Evolutionary conservation across 2,329 filamentous ascomycete species (phyloP).

Genomic region (Colletotrichum lupini): DNA sequence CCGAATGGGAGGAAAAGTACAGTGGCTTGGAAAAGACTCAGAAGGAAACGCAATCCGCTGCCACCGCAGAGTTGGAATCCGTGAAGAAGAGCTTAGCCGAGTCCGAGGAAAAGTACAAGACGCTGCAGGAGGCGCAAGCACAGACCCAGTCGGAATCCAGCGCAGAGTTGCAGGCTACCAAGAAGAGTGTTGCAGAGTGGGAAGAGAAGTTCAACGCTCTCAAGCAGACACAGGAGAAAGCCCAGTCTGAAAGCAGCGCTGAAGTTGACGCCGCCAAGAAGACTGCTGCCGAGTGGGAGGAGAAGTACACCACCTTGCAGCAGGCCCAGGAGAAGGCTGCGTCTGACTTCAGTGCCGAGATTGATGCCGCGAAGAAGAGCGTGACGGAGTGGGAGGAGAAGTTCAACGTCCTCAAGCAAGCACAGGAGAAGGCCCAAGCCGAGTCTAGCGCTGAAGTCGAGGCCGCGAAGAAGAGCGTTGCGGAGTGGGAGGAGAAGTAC

Average conservation of each 20-base stretch:
- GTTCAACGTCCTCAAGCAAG: conserved; percentile 40
- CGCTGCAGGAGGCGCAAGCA: conserved; percentile 37
- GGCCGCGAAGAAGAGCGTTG: conserved; percentile 43
- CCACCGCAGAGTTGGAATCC: conserved; percentile 36
- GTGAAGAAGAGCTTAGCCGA: conserved; percentile 35
- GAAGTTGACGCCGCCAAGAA: conserved; percentile 36
- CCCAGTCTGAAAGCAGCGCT: conserved; percentile 40
- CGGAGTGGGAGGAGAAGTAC: conserved; percentile 46
- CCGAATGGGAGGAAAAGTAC: conserved; percentile 41
- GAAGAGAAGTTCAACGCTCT: conserved; percentile 39
- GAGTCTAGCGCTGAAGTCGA: conserved; percentile 40
- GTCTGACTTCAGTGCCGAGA: conserved; percentile 41
- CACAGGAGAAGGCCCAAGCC: conserved; percentile 40
- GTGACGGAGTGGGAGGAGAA: conserved; percentile 40
- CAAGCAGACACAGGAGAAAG: conserved; percentile 39
- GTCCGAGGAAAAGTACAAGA: conserved; percentile 45
- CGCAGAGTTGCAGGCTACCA: conserved; percentile 24
- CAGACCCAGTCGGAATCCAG: conserved; percentile 44
- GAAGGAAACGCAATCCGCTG: conserved; percentile 41
- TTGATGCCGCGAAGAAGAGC: conserved; percentile 38
- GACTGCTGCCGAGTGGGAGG: conserved; percentile 38
- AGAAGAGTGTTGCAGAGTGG: conserved; percentile 38
- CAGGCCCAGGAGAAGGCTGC: conserved; percentile 42
- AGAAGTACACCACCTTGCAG: conserved; percentile 37
- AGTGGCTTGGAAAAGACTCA: conserved; percentile 37